phyloP scores from a whole-genome alignment of 257 asterid species.

The Lantana camara region DNA sequence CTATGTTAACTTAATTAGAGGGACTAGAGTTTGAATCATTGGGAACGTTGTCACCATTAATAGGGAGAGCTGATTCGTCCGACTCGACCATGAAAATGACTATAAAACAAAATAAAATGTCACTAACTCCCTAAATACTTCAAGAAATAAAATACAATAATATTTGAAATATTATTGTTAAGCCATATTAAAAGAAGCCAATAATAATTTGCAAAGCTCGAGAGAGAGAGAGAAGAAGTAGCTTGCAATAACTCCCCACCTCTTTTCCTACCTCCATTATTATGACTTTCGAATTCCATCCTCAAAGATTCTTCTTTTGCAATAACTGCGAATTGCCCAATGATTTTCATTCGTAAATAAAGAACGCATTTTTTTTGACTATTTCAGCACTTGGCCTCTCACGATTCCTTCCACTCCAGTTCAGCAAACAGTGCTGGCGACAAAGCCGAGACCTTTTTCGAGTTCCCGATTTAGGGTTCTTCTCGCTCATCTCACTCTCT shows the following conservation, averaged over 20 bases:
- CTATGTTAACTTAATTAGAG: too few relatives aligned
- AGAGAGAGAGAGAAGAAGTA: slow-evolving; percentile 17
- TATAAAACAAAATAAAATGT: too few relatives aligned
- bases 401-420: slow-evolving; percentile 23
- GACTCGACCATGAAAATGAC: too few relatives aligned
- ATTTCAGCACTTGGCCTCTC: slow-evolving; percentile 19
- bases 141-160: too few relatives aligned
- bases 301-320: slow-evolving; percentile 13
- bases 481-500: slow-evolving; percentile 22
- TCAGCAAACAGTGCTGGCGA: slow-evolving; percentile 18
- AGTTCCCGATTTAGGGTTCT: slow-evolving; percentile 44
- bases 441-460: slow-evolving; percentile 25
- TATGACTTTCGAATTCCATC: slow-evolving; percentile 9
- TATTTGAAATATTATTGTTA: too few relatives aligned
- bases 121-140: too few relatives aligned
- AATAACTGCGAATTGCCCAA: background rate
- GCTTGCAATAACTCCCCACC: slow-evolving; percentile 21
- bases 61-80: too few relatives aligned
- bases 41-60: too few relatives aligned
- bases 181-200: too few relatives aligned
- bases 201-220: background rate
- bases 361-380: slow-evolving; percentile 8
- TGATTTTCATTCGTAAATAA: background rate
- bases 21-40: too few relatives aligned
- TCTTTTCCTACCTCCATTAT: slow-evolving; percentile 7